Evolutionary conservation across 2,329 filamentous ascomycete species (phyloP).

Genomic region (Paraconiothyrium brasiliense): DNA sequence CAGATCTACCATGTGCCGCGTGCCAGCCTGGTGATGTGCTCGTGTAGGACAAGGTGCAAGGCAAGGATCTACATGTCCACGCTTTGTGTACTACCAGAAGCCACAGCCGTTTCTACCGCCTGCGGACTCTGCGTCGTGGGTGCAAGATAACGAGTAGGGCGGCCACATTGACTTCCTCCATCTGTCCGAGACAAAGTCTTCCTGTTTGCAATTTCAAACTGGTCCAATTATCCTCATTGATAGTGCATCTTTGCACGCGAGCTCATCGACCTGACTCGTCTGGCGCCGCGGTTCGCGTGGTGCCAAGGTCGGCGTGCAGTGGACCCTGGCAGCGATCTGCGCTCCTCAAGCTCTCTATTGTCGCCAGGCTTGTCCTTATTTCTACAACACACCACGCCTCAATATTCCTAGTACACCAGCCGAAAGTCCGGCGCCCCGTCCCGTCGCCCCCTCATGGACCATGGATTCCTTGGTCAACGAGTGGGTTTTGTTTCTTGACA

Average conservation of each 20-base stretch:
- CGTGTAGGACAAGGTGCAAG: conserved; percentile 10
- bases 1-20: conserved; percentile 1
- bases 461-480: conserved; percentile 48
- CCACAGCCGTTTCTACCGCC: conserved; percentile 6
- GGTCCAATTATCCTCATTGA: neutral
- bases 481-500: conserved; percentile 47
- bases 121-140: neutral
- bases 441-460: conserved; percentile 32
- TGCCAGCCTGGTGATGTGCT: conserved; percentile 12
- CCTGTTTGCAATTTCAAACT: neutral
- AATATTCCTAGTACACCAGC: conserved; percentile 28
- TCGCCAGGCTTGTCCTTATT: conserved; percentile 21
- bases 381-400: conserved; percentile 30
- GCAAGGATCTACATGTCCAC: conserved; percentile 12
- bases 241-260: neutral
- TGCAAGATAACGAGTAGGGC: neutral
- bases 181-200: neutral
- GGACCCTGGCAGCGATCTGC: conserved; percentile 22
- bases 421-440: conserved; percentile 25
- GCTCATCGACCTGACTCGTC: conserved; percentile 3
- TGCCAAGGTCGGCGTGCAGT: conserved; percentile 5
- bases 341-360: conserved; percentile 21
- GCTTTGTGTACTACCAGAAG: conserved; percentile 1
- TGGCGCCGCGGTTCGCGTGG: neutral
- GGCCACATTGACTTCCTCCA: neutral